phyloP scores from a whole-genome alignment of 495 filamentous ascomycete genomes.

The Usnea hakonensis region DNA sequence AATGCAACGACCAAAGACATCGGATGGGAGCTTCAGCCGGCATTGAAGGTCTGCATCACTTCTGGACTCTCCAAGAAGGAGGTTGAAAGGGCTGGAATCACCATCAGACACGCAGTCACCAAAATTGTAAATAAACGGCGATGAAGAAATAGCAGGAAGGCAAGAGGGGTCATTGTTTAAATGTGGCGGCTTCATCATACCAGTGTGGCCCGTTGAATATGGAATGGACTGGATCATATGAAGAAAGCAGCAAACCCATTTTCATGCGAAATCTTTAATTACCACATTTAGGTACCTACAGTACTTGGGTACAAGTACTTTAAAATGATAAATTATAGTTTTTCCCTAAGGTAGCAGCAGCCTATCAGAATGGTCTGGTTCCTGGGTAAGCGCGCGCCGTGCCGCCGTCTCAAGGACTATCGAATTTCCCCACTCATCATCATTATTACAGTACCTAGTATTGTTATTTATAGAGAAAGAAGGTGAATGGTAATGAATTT shows the following conservation, averaged over 20 bases:
- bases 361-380: conserved; percentile 1
- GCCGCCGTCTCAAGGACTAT: conserved; percentile 8
- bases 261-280: neutral
- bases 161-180: neutral
- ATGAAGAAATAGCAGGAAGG: conserved; percentile 21
- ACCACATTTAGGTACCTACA: no score
- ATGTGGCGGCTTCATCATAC: neutral
- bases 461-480: no score
- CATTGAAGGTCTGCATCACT: conserved; percentile 85
- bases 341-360: neutral
- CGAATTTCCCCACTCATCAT: neutral
- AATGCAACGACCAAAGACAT: conserved; percentile 53
- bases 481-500: no score
- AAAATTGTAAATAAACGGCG: conserved; percentile 64
- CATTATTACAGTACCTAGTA: no score
- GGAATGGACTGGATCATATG: neutral
- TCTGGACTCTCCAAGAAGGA: conserved; percentile 86
- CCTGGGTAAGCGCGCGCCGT: conserved; percentile 6
- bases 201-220: no score
- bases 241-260: no score
- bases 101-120: conserved; percentile 86
- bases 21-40: conserved; percentile 57
- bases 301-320: no score
- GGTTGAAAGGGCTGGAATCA: conserved; percentile 81
- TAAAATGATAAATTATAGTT: no score